Conservation (phyloP, 1,284 basidiomycete genomes). For the Bondarzewia mesenterica region DNA sequence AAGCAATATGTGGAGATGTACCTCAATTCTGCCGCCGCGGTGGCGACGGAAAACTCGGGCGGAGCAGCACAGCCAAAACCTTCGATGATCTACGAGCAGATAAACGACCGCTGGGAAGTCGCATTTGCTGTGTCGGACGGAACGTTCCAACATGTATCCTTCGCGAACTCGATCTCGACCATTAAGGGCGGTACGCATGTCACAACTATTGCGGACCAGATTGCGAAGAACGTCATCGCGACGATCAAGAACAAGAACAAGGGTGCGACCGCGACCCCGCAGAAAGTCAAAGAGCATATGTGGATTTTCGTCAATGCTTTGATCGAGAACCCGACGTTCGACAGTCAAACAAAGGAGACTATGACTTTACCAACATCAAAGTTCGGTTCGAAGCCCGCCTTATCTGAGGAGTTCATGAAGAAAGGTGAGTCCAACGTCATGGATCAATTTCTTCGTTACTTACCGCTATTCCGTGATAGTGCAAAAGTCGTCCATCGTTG, state of each 20-base stretch:
- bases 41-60: conserved; percentile 57
- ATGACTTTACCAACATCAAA: conserved; percentile 85
- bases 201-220: conserved; percentile 79
- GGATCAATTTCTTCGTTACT: background rate
- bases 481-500: conserved; percentile 84
- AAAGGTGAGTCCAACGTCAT: conserved; percentile 57
- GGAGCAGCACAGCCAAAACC: conserved; percentile 74
- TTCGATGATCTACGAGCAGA: conserved; percentile 76
- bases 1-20: conserved; percentile 98
- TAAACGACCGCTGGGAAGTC: conserved; percentile 87
- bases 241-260: conserved; percentile 96
- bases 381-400: conserved; percentile 80
- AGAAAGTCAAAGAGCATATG: conserved; percentile 96
- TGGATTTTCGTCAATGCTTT: conserved; percentile 98
- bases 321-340: conserved; percentile 98
- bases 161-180: conserved; percentile 97
- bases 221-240: conserved; percentile 78
- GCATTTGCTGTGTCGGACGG: conserved; percentile 94
- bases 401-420: conserved; percentile 94
- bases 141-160: conserved; percentile 89
- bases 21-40: conserved; percentile 63
- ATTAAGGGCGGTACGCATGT: conserved; percentile 98
- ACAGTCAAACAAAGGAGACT: conserved; percentile 98
- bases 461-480: conserved; percentile 38
- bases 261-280: conserved; percentile 84